Evolutionary conservation across 1,284 basidiomycete genomes (phyloP).

Genomic region (Gomphus sp.): DNA sequence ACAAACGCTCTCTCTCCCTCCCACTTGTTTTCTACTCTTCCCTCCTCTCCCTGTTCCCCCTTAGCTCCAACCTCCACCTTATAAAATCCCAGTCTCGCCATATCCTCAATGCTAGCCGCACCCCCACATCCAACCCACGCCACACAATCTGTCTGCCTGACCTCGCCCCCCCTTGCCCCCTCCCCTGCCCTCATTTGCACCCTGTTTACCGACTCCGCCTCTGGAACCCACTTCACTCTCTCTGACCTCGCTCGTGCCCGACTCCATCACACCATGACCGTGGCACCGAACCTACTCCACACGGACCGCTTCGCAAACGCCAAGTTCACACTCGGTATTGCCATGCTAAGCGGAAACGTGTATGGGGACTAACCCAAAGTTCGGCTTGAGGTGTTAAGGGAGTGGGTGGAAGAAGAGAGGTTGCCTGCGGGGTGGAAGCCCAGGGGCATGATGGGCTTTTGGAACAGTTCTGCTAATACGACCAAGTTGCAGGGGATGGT

Average conservation of each 20-base stretch:
- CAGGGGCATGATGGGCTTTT: slow-evolving; percentile 33
- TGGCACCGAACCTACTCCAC: neutral
- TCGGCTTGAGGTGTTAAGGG: slow-evolving; percentile 28
- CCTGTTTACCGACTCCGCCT: slow-evolving; percentile 16
- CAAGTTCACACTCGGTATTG: neutral
- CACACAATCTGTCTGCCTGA: neutral
- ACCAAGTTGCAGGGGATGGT: slow-evolving; percentile 2
- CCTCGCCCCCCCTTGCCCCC: neutral
- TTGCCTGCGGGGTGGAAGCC: slow-evolving; percentile 47
- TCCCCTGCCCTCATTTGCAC: neutral
- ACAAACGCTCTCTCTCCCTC: neutral
- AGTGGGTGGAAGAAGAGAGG: slow-evolving; percentile 43
- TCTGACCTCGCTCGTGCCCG: slow-evolving; percentile 36
- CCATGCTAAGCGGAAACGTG: neutral
- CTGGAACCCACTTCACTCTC: slow-evolving; percentile 27
- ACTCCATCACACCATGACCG: slow-evolving; percentile 19
- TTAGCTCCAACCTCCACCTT: neutral
- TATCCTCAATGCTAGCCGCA: neutral
- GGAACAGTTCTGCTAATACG: slow-evolving; percentile 18
- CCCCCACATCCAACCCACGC: neutral
- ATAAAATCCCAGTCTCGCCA: neutral
- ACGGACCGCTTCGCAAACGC: neutral
- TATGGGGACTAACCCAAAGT: neutral
- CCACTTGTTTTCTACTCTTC: neutral
- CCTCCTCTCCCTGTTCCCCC: neutral